Evolutionary conservation across 441 rosid species (phyloP).

Genomic region (Bocquillonia castaneifolia): DNA sequence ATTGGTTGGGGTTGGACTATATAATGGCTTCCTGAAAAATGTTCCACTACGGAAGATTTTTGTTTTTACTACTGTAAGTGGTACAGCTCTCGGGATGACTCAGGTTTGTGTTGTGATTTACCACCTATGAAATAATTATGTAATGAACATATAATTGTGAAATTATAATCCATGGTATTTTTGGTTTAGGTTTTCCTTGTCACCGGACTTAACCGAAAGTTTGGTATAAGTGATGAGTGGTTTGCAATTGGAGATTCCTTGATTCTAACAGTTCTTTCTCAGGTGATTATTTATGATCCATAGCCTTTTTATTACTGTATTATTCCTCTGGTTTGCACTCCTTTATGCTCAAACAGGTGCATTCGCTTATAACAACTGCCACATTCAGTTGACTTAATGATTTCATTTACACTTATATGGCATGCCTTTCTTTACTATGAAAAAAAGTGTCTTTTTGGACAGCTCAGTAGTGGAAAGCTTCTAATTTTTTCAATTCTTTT

Average conservation of each 20-base stretch:
- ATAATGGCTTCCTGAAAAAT: constrained; percentile 81
- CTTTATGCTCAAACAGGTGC: neutral
- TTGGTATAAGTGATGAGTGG: constrained; percentile 95
- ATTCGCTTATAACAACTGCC: neutral
- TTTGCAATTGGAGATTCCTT: constrained; percentile 94
- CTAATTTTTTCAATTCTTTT: neutral
- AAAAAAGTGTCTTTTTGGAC: neutral
- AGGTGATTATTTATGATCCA: constrained; percentile 41
- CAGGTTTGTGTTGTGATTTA: constrained; percentile 48
- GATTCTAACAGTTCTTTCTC: constrained; percentile 83
- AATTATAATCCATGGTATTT: neutral
- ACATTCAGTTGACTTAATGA: neutral
- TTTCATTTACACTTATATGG: neutral
- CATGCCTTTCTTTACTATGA: neutral
- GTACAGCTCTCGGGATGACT: constrained; percentile 91
- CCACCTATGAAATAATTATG: constrained; percentile 5
- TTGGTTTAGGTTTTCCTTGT: constrained; percentile 74
- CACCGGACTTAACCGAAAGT: constrained; percentile 68
- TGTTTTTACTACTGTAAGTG: constrained; percentile 61
- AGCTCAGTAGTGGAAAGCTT: neutral
- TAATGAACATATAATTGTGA: neutral
- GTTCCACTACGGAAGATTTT: constrained; percentile 78
- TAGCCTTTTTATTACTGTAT: neutral
- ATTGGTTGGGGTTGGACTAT: constrained; percentile 80
- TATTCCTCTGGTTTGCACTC: neutral